Evolutionary conservation across 176 grass and related monocot genomes (phyloP), one percentile per base, ranked within the genome.

Genomic region (Cenchrus fungigraminus): DNA sequence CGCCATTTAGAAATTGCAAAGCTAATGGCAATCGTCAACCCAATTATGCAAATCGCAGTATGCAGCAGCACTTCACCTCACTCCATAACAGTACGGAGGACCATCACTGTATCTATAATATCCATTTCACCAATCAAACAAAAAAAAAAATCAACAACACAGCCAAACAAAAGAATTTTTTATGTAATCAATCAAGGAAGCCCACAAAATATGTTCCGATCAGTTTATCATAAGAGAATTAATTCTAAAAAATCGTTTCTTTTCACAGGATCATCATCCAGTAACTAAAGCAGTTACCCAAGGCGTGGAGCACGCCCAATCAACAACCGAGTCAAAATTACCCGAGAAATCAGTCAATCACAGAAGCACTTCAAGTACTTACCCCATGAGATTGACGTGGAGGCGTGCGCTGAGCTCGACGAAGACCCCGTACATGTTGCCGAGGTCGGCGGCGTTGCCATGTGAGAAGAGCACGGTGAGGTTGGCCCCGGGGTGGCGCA

Each of bases 371-470:
- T 82, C 83, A 32, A 32, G 14, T 4, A 85, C 93, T 91, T 77
- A 95, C 96, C 89, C 96, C 96, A 95, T 90, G 71, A 98, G 81
- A 79, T 95, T 98, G 72, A 95, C 93, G 29, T 79, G 71, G 71
- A 95, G 93, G 59, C 84, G 77, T 15, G 25, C 87, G 91, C 93
- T 95, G 58, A 98, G 90, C 76, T 92, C 65, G 53, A 93, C 81
- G 77, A 94, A 98, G 77, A 94, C 77, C 62, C 91, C 80, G 51
- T 94, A 87, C 91, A 95, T 92, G 65, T 93, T 76, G 13, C 94
- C 94, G 25, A 93, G 54, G 85, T 95, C 94, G 13, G 94, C 88
- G 12, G 91, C 91, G 81, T 96, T 96, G 62, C 91, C 94, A 66
- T 96, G 91, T 15, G 94, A 96, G 78, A 89, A 93, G 15, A 96